Evolutionary conservation across 2,329 filamentous ascomycete genomes (phyloP).

Genomic region (Incumbomyces delicatus): DNA sequence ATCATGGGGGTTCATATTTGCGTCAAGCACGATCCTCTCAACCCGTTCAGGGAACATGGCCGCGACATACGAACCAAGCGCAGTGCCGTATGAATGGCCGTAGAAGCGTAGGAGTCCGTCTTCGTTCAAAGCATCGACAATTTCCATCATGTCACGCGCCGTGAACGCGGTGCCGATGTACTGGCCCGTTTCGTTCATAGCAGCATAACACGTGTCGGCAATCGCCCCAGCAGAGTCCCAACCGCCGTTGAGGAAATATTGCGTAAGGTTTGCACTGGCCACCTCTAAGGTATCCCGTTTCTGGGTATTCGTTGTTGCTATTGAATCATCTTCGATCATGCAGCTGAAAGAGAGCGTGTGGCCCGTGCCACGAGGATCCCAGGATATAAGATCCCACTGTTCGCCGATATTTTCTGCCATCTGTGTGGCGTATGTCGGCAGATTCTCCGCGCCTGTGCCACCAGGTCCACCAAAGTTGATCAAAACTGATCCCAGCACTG

Average conservation of each 20-base stretch:
- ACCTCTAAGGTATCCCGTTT: not conserved
- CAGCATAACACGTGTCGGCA: slow-evolving; percentile 5
- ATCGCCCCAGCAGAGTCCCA: slow-evolving; percentile 10
- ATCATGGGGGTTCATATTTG: slow-evolving; percentile 7
- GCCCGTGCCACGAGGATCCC: slow-evolving; percentile 15
- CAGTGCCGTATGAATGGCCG: slow-evolving; percentile 24
- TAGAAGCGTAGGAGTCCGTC: slow-evolving; percentile 29
- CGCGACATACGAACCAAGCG: slow-evolving; percentile 25
- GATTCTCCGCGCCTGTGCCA: slow-evolving; percentile 22
- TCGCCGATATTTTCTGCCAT: slow-evolving; percentile 10
- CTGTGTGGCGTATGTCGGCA: not conserved
- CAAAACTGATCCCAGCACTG: slow-evolving; percentile 25
- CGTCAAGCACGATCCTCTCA: slow-evolving; percentile 30
- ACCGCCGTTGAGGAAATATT: slow-evolving; percentile 7
- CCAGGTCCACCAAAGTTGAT: slow-evolving; percentile 29
- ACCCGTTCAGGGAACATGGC: slow-evolving; percentile 33
- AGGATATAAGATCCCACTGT: slow-evolving; percentile 14
- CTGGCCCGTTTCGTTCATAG: slow-evolving; percentile 2
- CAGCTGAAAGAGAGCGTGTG: slow-evolving; percentile 17
- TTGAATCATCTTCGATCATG: not conserved
- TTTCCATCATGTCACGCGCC: slow-evolving; percentile 36
- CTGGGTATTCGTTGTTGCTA: not conserved
- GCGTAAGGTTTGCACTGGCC: slow-evolving; percentile 9
- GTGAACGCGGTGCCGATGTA: slow-evolving; percentile 33
- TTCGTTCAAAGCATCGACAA: slow-evolving; percentile 36